Evolutionary conservation across 257 asterid species (phyloP).

Genomic region (Marsdenia floribunda): DNA sequence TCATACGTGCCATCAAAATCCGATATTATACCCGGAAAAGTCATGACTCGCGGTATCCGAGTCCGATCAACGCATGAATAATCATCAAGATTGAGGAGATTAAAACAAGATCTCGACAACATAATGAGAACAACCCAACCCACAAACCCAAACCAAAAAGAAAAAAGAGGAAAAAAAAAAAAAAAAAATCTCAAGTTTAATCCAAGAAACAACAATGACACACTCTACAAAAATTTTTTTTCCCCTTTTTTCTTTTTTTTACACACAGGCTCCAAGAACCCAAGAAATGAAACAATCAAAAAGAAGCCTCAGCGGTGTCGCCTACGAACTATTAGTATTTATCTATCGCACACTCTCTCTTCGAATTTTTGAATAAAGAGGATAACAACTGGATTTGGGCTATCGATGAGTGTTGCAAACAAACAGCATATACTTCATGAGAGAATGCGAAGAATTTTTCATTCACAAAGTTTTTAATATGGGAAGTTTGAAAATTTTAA

Average conservation of each 20-base stretch:
- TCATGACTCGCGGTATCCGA: constrained; percentile 62
- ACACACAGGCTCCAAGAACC: not conserved
- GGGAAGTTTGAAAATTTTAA: constrained; percentile 18
- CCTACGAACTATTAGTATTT: not conserved
- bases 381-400: constrained; percentile 2
- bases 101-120: constrained; percentile 82
- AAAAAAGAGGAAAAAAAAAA: no score
- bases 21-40: constrained; percentile 59
- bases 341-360: not conserved
- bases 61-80: constrained; percentile 53
- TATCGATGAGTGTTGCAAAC: constrained; percentile 30
- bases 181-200: not conserved
- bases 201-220: not conserved
- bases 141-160: not conserved
- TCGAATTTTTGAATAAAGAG: not conserved
- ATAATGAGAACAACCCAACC: constrained; percentile 22
- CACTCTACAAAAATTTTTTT: not conserved
- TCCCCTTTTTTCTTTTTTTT: no score
- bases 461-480: constrained; percentile 13
- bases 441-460: constrained; percentile 13
- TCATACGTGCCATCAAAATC: constrained; percentile 35
- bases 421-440: constrained; percentile 24
- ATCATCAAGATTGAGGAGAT: constrained; percentile 63
- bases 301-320: constrained; percentile 2
- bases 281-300: not conserved